A percentile compares a stretch with the other conserved stretches of the same genome.
These are phyloP conservation scores for Stropharia rugosoannulata DNA, from an alignment of 768 basidiomycete species.

Conservation along the genomic window DNA sequence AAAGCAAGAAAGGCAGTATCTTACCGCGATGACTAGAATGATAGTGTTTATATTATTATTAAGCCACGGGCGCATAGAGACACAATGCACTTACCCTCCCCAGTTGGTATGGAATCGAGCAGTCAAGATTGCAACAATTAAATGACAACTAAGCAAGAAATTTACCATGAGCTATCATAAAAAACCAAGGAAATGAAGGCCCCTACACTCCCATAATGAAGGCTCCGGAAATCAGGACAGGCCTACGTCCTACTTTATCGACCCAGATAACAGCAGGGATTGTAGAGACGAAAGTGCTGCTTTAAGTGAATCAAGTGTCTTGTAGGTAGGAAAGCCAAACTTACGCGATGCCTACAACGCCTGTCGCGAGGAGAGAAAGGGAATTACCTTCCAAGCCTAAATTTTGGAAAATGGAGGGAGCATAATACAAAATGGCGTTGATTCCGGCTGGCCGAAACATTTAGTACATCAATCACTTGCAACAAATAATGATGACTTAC, in stretches of 20 bases:
- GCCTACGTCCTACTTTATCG: constrained; percentile 74
- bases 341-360: constrained; percentile 79
- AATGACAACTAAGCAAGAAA: constrained; percentile 48
- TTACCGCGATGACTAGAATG: constrained; percentile 30
- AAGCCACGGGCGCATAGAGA: not conserved
- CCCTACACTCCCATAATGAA: constrained; percentile 66
- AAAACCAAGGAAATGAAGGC: not conserved
- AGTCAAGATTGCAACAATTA: constrained; percentile 67
- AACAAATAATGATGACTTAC: constrained; percentile 24
- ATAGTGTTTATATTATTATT: not conserved
- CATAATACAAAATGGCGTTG: constrained; percentile 77
- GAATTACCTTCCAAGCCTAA: constrained; percentile 65
- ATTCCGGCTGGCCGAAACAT: constrained; percentile 43
- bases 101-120: constrained; percentile 59
- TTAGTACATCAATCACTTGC: not conserved
- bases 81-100: constrained; percentile 33
- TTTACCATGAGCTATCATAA: not conserved
- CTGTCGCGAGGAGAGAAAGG: constrained; percentile 50
- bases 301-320: not conserved
- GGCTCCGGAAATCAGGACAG: constrained; percentile 70
- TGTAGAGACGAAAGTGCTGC: constrained; percentile 71
- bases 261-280: constrained; percentile 84
- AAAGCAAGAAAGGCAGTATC: constrained; percentile 7
- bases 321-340: constrained; percentile 17
- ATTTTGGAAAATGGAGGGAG: constrained; percentile 63